These are phyloP conservation scores for Allodekkera sacchari DNA, from an alignment of 805 yeast genomes.

Conservation along the genomic window DNA sequence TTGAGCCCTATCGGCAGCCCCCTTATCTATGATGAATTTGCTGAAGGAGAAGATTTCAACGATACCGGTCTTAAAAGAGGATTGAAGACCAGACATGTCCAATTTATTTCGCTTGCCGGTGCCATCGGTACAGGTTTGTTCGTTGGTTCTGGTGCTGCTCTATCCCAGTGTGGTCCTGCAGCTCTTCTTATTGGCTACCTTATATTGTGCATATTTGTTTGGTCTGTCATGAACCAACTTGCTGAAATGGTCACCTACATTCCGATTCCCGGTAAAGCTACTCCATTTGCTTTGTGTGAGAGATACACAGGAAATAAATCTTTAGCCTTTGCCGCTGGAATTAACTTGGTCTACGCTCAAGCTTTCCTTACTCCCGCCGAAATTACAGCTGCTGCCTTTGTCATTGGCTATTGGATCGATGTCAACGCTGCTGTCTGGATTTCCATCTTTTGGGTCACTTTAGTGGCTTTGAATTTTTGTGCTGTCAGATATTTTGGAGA, in stretches of 20 bases:
- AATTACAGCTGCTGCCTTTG: slow-evolving; percentile 56
- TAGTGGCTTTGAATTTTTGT: slow-evolving; percentile 37
- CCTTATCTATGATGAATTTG: too few relatives aligned
- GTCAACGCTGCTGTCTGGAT: slow-evolving; percentile 56
- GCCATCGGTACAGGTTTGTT: slow-evolving; percentile 61
- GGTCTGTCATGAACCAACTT: slow-evolving; percentile 53
- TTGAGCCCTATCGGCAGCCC: too few relatives aligned
- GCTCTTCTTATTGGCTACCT: slow-evolving; percentile 53
- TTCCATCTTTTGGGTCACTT: slow-evolving; percentile 40
- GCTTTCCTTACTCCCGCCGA: slow-evolving; percentile 51
- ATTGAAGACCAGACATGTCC: slow-evolving; percentile 41
- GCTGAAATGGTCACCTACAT: slow-evolving; percentile 63
- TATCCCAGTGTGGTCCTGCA: slow-evolving; percentile 26
- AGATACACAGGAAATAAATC: slow-evolving; percentile 38
- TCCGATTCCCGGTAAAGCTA: slow-evolving; percentile 58
- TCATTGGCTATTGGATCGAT: slow-evolving; percentile 53
- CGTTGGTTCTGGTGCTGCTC: slow-evolving; percentile 39
- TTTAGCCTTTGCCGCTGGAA: slow-evolving; percentile 52
- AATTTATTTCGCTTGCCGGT: slow-evolving; percentile 66
- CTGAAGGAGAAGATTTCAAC: too few relatives aligned
- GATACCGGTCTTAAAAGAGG: slow-evolving; percentile 28
- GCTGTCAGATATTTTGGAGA: slow-evolving; percentile 46
- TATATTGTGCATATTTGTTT: slow-evolving; percentile 55
- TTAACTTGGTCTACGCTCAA: slow-evolving; percentile 37
- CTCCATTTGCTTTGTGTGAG: slow-evolving; percentile 40